Base-by-base conservation (phyloP, 495 filamentous ascomycete genomes). In the Haplographium delicatum region DNA sequence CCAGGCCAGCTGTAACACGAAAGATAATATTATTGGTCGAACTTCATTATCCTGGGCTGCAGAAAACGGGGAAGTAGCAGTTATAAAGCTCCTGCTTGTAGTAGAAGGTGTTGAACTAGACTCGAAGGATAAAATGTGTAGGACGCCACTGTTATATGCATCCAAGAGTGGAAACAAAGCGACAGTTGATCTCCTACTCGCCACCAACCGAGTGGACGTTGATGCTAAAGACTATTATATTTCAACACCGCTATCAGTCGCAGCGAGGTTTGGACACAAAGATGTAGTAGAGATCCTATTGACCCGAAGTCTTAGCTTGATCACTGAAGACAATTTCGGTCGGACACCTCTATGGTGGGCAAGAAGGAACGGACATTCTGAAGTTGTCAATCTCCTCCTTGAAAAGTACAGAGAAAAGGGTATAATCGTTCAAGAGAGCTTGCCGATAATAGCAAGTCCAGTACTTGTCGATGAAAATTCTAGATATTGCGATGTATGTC, bases 341-440 rank as follows among this genome's bases (percentile, higher is more conserved):
- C 56, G 57, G 20, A 67, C 63, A n/a, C 63, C 68, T 20, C 55
- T 75, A 16, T 65, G 31, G 24, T 38, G 28, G 46, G 46, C 46
- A 4, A 43, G 40, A 43, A 43, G 40, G 23, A 18, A 10, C 5
- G 40, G 40, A 15, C 20, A 25, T 43, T 5, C 9, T 26, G 40
- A 43, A 10, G 25, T 43, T 9, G 9, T 22, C 7, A 15, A 43
- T 9, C 20, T 43, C 15, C 40, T 43, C 5, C 40, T 43, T 43
- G 40, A 43, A 22, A 5, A 43, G 7, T 8, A 15, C 20, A 19
- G 25, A 43, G 25, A 23, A 15, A 43, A 10, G 25, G 40, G 18
- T 22, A 9, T 43, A 43, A 9, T 9, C 5, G 8, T 20, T 10
- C 19, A 7, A 10, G 40, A 43, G 23, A 26, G 25, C 11, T 4